A percentile compares a stretch with the other conserved stretches of the same genome.
These are phyloP conservation scores for Cryptococcus deneoformans DNA, from an alignment of 1,284 basidiomycete species.

Conservation along the genomic window DNA sequence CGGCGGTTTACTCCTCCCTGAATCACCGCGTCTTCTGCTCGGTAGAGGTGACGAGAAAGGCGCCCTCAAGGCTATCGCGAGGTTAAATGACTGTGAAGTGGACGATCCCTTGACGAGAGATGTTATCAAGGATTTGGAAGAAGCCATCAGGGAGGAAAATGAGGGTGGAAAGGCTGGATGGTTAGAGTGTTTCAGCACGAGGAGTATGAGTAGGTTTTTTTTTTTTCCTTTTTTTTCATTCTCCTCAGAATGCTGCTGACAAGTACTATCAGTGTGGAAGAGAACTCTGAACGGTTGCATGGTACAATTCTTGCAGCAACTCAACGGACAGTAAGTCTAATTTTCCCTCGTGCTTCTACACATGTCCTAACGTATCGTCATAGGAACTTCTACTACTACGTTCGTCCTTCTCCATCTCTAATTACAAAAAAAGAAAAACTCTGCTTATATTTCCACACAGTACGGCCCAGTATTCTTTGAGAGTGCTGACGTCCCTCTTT, in stretches of 20 bases:
- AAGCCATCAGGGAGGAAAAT: conserved; percentile 57
- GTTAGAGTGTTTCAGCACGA: conserved; percentile 71
- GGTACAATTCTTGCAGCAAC: conserved; percentile 75
- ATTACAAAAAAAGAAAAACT: not conserved
- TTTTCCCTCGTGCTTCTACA: conserved; percentile 31
- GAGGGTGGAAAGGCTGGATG: conserved; percentile 74
- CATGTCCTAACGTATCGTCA: too few relatives aligned
- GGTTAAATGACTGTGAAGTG: conserved; percentile 61
- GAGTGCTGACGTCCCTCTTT: conserved; percentile 63
- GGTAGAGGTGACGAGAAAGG: conserved; percentile 48
- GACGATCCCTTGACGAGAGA: conserved; percentile 64
- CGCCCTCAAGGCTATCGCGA: conserved; percentile 62
- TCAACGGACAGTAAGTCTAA: conserved; percentile 50
- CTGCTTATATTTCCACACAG: conserved; percentile 51
- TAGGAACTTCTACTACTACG: conserved; percentile 10
- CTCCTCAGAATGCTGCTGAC: not conserved
- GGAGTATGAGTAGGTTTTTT: conserved; percentile 55
- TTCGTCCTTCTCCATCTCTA: not conserved
- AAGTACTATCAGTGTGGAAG: conserved; percentile 15
- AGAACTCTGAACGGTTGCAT: conserved; percentile 56
- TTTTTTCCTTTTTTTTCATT: not conserved
- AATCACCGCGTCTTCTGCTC: conserved; percentile 55
- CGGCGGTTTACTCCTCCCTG: conserved; percentile 71
- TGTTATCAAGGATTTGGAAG: conserved; percentile 65
- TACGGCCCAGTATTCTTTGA: conserved; percentile 75